A percentile compares a stretch with the other conserved stretches of the same genome.
phyloP scores from a whole-genome alignment of 1,284 basidiomycete genomes.

The Earliella scabrosa region DNA sequence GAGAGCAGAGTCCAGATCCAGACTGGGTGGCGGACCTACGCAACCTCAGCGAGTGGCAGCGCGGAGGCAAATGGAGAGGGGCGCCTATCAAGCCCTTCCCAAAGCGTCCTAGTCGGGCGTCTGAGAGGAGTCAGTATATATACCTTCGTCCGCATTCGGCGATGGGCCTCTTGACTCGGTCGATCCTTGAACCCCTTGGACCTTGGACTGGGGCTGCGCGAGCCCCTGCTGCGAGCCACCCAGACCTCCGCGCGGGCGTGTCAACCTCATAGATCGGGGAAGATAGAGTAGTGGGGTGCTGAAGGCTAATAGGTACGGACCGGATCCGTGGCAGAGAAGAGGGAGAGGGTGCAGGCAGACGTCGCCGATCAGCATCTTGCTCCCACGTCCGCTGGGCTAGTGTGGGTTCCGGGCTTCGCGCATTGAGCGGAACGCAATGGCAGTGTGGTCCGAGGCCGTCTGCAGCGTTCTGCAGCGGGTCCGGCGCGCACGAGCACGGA shows the following conservation, averaged over 20 bases:
- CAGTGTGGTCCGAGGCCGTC: conserved; percentile 8
- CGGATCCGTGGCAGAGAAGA: conserved; percentile 7
- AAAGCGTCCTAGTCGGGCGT: background rate
- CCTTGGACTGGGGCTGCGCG: no score
- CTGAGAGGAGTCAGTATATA: background rate
- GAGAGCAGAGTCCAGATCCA: background rate
- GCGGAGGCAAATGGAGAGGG: background rate
- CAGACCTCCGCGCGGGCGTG: no score
- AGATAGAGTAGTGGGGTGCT: background rate
- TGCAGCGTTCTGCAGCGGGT: background rate
- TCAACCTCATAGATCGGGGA: no score
- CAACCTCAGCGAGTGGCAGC: background rate
- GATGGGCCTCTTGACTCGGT: background rate
- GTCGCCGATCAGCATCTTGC: conserved; percentile 3
- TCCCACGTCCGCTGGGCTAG: conserved; percentile 11
- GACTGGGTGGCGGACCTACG: background rate
- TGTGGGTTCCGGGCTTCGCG: background rate
- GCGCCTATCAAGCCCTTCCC: background rate
- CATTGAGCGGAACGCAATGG: conserved; percentile 6
- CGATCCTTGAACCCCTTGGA: no score
- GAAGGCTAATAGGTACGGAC: conserved; percentile 4
- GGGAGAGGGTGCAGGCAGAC: background rate
- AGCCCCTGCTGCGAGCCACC: no score
- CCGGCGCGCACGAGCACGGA: background rate
- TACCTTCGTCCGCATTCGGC: background rate